Evolutionary conservation across 1,284 basidiomycete species (phyloP), one percentile per base, ranked within the genome.

Genomic region (Ustilago lituana): DNA sequence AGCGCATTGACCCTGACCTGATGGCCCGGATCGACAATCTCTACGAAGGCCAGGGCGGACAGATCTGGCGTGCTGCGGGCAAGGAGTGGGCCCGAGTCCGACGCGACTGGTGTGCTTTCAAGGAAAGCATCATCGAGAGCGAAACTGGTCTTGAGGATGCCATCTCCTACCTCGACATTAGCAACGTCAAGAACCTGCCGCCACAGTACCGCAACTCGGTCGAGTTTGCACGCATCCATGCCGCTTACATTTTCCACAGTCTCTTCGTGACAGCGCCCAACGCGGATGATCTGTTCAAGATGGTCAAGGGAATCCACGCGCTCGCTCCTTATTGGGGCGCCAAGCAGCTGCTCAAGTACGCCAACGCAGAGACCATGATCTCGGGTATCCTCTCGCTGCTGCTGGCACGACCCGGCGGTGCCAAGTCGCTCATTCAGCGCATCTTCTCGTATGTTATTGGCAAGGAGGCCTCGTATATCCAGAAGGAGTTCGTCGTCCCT

Each of bases 281-380:
- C 23, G 70, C 80, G 4, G 78, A 81, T 51, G 63, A 59, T 38
- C 60, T 79, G 5, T 82, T 73, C 73, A 65, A 69, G 50, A 63
- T 80, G 60, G 58, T 80, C 48, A 76, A 69, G 51, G 70, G 74
- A 20, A 73, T 77, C 39, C 79, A 80, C 52, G 60, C 62, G 23
- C 71, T 81, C 29, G 77, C 79, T 36, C 80, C 80, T 3, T 81
- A 80, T 68, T 81, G 80, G 80, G 76, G 77, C 11, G 80, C 79
- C 33, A 76, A 78, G 50, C 78, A 80, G 66, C 66, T 79, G 33
- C 76, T 81, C 36, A 71, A 73, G 49, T 67, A 73, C 17, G 75
- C 79, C 27, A 82, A 80, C 38, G 79, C 79, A 26, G 68, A 79
- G 62, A 70, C 60, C 12, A 76, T 82, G 76, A 76, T 82, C 33